Conservation (phyloP, 768 basidiomycete genomes). For the Cystofilobasidium bisporidii region DNA sequence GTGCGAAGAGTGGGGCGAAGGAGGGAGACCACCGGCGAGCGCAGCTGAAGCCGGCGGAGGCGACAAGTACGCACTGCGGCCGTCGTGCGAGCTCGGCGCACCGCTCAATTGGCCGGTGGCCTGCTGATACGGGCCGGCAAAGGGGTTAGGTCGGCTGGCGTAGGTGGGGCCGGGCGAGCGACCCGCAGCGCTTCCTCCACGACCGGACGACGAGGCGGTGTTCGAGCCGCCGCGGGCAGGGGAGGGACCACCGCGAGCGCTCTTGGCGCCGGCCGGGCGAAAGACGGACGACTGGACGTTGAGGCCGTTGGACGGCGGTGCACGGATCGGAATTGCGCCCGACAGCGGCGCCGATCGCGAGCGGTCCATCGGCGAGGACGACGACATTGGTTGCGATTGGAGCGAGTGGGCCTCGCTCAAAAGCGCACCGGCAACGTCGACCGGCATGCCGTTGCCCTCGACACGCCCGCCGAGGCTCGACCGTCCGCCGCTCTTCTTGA, state of each 20-base stretch:
- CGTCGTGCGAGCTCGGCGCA: background rate
- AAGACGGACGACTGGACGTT: background rate
- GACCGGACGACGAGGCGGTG: background rate
- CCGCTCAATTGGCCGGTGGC: background rate
- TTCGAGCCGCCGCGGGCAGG: background rate
- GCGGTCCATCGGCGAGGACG: background rate
- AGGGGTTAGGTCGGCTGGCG: constrained; percentile 10
- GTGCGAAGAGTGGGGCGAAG: background rate
- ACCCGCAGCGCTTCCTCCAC: background rate
- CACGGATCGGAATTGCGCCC: constrained; percentile 1
- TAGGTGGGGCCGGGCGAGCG: background rate
- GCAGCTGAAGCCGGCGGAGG: background rate
- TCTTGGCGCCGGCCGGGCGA: background rate
- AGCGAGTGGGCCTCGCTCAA: background rate
- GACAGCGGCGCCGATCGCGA: background rate
- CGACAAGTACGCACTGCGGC: background rate
- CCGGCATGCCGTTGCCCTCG: background rate
- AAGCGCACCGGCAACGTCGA: background rate
- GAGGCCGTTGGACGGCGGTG: background rate
- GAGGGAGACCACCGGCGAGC: background rate
- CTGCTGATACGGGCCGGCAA: constrained; percentile 17
- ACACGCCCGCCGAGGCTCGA: background rate
- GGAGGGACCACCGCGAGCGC: constrained; percentile 1
- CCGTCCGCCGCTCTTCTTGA: background rate
- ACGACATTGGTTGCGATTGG: background rate